phyloP scores from a whole-genome alignment of 371 early-diverging fungal species.

The Rhizopus sp. region DNA sequence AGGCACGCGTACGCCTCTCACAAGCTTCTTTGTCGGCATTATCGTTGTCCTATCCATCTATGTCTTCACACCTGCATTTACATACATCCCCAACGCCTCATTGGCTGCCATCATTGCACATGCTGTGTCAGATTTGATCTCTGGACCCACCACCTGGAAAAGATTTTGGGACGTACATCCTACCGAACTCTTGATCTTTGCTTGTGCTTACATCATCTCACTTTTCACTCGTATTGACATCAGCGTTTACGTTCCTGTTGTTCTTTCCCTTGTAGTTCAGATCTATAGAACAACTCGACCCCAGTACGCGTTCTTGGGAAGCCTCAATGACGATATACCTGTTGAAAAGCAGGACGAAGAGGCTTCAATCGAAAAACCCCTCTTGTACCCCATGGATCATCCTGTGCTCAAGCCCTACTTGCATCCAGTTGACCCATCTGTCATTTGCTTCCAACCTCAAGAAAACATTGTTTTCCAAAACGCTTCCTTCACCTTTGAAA shows the following conservation, averaged over 20 bases:
- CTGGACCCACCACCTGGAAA: conserved; percentile 51
- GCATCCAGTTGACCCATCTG: conserved; percentile 50
- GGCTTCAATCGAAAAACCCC: conserved; percentile 2
- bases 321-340: conserved; percentile 20
- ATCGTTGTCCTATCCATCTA: conserved; percentile 77
- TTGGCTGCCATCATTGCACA: conserved; percentile 79
- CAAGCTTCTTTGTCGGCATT: conserved; percentile 73
- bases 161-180: conserved; percentile 43
- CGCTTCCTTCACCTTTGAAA: conserved; percentile 50
- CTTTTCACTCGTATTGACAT: conserved; percentile 67
- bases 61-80: conserved; percentile 80
- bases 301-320: conserved; percentile 34
- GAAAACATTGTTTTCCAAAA: conserved; percentile 79
- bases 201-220: conserved; percentile 50
- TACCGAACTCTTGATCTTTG: conserved; percentile 39
- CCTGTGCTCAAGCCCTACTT: conserved; percentile 22
- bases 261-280: conserved; percentile 62
- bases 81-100: conserved; percentile 77
- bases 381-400: conserved; percentile 25
- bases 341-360: not conserved
- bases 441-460: conserved; percentile 67
- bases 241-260: conserved; percentile 69
- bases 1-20: conserved; percentile 75
- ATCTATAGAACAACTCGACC: conserved; percentile 73
- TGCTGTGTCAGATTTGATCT: conserved; percentile 64